These are phyloP conservation scores for Monosporascus sp. DNA, from an alignment of 2,329 filamentous ascomycete species.

Conservation along the genomic window DNA sequence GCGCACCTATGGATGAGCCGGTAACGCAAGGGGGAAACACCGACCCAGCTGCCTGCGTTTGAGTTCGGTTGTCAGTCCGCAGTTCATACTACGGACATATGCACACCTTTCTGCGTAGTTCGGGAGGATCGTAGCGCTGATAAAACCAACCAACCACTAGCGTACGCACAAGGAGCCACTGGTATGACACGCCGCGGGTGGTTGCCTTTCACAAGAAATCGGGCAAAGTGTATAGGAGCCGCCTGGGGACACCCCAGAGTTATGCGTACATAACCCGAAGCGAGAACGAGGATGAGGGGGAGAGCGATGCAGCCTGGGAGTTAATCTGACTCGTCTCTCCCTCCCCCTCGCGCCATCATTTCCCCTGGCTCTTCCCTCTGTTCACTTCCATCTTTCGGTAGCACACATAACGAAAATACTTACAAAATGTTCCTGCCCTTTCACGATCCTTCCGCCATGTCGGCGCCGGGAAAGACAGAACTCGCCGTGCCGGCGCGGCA, in stretches of 20 bases:
- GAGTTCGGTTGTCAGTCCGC: too few relatives aligned
- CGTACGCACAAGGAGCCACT: conserved; percentile 22
- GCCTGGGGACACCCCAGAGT: conserved; percentile 15
- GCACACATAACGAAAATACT: too few relatives aligned
- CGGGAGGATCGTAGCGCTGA: too few relatives aligned
- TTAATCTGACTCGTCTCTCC: not conserved
- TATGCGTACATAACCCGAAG: conserved; percentile 2
- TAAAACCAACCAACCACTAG: conserved; percentile 9
- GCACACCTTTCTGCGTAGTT: too few relatives aligned
- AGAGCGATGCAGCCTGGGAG: not conserved
- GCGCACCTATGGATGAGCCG: too few relatives aligned
- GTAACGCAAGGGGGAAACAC: too few relatives aligned
- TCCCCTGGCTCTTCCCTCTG: not conserved
- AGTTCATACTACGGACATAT: too few relatives aligned
- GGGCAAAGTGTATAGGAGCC: conserved; percentile 21
- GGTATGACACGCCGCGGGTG: conserved; percentile 23
- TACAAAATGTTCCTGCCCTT: too few relatives aligned
- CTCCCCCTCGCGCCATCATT: not conserved
- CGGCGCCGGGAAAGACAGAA: conserved; percentile 20
- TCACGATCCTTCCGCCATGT: conserved; percentile 14
- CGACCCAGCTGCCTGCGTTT: too few relatives aligned
- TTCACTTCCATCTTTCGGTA: too few relatives aligned
- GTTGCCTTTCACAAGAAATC: conserved; percentile 19
- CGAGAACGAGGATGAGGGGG: not conserved
- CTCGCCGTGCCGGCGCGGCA: conserved; percentile 12